Base-by-base conservation (phyloP, 73 alveolate species). In the Paramecium biaurelia region DNA sequence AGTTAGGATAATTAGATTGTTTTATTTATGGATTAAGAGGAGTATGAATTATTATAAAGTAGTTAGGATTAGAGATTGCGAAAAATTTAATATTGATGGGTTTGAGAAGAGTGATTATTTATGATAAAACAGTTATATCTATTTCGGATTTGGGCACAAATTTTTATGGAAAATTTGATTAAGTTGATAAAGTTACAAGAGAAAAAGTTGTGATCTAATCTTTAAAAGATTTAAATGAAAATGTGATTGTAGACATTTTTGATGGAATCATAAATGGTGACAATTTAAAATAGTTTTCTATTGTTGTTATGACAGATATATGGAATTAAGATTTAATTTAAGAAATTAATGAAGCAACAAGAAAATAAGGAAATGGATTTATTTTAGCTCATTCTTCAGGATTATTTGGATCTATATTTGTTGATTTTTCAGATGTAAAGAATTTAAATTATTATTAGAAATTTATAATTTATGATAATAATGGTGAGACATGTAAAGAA, bases 11-110 rank as follows among this genome's bases (percentile, higher is more conserved):
- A 85, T 57, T 85, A 57, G 45, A 85, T 24, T 72, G 59, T 14
- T 59, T 86, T 26, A 86, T 86, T 86, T 53, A 86, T 59, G 93
- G 93, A 63, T 53, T 86, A 24, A 41, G 85, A 63, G 93, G 93
- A 38, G 93, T 86, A 86, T 26, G 8, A 10, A 30, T 74, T 12
- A 74, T 0, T 1, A 21, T 37, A 49, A 43, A 9, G 12, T 68
- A 88, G 93, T 94, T 97, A 74, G 99, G 99, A 57, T 97, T 96
- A 6, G 99, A 97, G 89, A 86, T 95, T 3, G 99, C 99, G 32
- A 99, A 98, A 96, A 99, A 99, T 92, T 92, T 99, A 59, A 98
- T 98, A 76, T 93, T 99, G 49, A 98, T 99, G 45, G 99, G 99
- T 8, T 99, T 99, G 18, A 93, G 92, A 30, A 57, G 98, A 37